Percentiles rank a stretch among this genome's conserved stretches.
phyloP scores from a whole-genome alignment of 306 rosid species.

The Senna siamea region DNA sequence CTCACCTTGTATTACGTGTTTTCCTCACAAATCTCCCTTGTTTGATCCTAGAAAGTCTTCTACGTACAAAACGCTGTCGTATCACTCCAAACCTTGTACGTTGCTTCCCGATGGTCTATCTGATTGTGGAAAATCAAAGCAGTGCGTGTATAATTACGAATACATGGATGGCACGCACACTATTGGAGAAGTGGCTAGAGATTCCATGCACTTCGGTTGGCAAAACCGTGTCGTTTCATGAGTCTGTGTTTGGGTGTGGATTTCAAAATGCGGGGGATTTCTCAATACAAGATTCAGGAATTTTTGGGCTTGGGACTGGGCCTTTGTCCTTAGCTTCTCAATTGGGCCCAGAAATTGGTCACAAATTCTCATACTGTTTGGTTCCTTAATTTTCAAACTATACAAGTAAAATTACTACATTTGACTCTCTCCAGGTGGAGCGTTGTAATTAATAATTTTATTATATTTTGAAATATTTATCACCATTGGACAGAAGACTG shows the following conservation, averaged over 20 bases:
- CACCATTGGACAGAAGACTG: neutral
- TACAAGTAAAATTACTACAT: no score
- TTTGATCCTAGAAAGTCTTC: neutral
- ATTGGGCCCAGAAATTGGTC: neutral
- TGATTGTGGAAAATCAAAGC: neutral
- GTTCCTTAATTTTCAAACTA: neutral
- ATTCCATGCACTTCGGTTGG: neutral
- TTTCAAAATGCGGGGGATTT: neutral
- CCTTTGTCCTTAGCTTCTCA: conserved; percentile 29
- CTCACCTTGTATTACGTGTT: neutral
- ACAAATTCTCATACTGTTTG: conserved; percentile 34
- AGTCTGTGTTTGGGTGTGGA: conserved; percentile 19
- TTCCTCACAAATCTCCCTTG: neutral
- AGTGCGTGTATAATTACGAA: neutral
- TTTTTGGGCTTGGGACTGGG: conserved; percentile 35
- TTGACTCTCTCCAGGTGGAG: no score
- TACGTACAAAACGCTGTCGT: neutral
- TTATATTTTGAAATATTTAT: neutral
- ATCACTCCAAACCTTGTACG: neutral
- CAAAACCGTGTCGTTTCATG: neutral
- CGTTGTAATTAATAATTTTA: no score
- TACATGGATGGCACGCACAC: neutral
- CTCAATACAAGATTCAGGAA: neutral
- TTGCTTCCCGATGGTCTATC: neutral
- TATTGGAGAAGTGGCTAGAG: neutral